phyloP scores from a whole-genome alignment of 2,329 filamentous ascomycete species.

The Thelonectria blattea region DNA sequence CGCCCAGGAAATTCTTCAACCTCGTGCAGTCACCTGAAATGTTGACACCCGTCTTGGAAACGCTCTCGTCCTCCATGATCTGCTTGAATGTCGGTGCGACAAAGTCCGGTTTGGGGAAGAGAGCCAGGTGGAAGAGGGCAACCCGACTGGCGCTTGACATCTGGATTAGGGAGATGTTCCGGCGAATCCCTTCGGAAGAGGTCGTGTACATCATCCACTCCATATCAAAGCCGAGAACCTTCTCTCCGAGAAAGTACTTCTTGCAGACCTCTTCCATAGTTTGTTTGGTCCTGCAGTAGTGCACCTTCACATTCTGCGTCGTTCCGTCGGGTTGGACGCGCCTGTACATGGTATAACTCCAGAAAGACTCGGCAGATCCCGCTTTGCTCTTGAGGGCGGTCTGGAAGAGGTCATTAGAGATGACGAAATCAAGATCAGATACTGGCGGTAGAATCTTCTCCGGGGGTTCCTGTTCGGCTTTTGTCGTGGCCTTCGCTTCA shows the following conservation, averaged over 20 bases:
- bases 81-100: slow-evolving; percentile 73
- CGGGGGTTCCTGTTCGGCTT: background rate
- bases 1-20: slow-evolving; percentile 67
- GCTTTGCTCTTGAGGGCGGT: slow-evolving; percentile 54
- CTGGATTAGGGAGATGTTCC: slow-evolving; percentile 83
- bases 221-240: slow-evolving; percentile 84
- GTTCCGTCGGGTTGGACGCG: slow-evolving; percentile 50
- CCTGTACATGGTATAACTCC: slow-evolving; percentile 73
- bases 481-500: background rate
- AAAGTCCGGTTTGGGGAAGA: slow-evolving; percentile 63
- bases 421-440: slow-evolving; percentile 40
- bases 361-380: slow-evolving; percentile 62
- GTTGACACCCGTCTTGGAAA: slow-evolving; percentile 79
- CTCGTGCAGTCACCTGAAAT: slow-evolving; percentile 75
- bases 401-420: slow-evolving; percentile 40
- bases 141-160: slow-evolving; percentile 78
- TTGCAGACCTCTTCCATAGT: slow-evolving; percentile 71
- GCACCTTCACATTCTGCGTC: slow-evolving; percentile 65
- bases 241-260: slow-evolving; percentile 70
- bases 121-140: slow-evolving; percentile 80
- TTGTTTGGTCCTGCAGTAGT: slow-evolving; percentile 76
- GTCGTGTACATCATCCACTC: slow-evolving; percentile 74
- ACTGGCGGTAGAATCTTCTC: slow-evolving; percentile 30
- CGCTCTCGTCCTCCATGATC: slow-evolving; percentile 72
- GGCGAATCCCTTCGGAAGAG: slow-evolving; percentile 57